These are phyloP conservation scores for Miscanthus lutarioriparius DNA, from an alignment of 176 grass and related monocot species.

Conservation along the genomic window DNA sequence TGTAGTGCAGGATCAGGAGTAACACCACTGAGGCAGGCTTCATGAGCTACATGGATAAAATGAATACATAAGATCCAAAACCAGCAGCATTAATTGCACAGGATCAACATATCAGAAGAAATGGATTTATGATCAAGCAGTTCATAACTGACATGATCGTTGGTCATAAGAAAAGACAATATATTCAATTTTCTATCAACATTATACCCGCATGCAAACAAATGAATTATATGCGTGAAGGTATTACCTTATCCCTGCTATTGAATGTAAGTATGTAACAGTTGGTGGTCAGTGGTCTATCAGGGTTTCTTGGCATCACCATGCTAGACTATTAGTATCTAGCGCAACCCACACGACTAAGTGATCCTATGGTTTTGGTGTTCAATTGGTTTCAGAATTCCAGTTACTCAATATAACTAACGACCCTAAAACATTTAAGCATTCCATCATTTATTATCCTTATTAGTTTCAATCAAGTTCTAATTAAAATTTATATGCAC, in stretches of 20 bases:
- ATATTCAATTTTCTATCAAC: not conserved
- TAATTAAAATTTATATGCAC: not conserved
- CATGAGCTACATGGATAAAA: constrained; percentile 23
- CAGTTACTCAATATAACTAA: not conserved
- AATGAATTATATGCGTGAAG: not conserved
- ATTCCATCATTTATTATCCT: not conserved
- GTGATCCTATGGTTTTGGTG: constrained; percentile 7
- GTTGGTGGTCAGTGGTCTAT: not conserved
- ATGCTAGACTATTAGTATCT: constrained; percentile 11
- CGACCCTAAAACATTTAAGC: not conserved
- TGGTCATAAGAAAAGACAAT: constrained; percentile 16
- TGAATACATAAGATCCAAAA: constrained; percentile 30
- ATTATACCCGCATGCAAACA: not conserved
- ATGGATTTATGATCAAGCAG: not conserved
- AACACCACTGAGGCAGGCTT: constrained; percentile 22
- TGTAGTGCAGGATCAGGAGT: constrained; percentile 23
- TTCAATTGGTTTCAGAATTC: not conserved
- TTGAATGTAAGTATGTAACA: constrained; percentile 4
- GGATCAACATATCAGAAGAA: not conserved
- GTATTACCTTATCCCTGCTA: constrained; percentile 4
- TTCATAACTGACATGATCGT: not conserved
- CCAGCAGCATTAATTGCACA: constrained; percentile 17
- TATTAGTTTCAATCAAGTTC: not conserved
- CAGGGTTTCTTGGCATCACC: not conserved
- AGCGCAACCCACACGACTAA: not conserved